Conservation (phyloP, 2,329 filamentous ascomycete genomes). For the Nemania sp. region DNA sequence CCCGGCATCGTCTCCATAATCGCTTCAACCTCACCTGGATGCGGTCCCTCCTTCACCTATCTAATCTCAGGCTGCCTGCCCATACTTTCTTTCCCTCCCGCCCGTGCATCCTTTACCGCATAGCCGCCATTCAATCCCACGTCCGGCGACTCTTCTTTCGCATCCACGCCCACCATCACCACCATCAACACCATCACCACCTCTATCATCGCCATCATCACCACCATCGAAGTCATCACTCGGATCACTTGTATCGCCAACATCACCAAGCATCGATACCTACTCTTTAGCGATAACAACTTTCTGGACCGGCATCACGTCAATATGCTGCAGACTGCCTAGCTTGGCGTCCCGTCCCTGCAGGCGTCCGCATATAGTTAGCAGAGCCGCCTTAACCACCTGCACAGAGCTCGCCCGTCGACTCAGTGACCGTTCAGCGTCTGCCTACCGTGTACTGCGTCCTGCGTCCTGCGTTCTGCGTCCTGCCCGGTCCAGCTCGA, state of each 20-base stretch:
- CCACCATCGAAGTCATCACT: background rate
- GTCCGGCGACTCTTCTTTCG: no score
- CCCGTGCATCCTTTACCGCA: background rate
- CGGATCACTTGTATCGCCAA: background rate
- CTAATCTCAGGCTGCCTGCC: background rate
- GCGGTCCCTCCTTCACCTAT: conserved; percentile 1
- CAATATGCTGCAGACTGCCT: conserved; percentile 35
- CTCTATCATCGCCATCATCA: background rate
- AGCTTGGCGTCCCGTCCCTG: conserved; percentile 34
- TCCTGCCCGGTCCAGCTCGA: conserved; percentile 7
- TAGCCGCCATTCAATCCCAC: background rate
- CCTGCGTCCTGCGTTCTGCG: no score
- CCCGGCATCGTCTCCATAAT: conserved; percentile 11
- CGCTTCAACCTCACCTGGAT: conserved; percentile 10
- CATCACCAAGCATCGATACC: background rate
- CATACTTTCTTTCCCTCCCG: background rate
- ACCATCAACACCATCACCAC: background rate
- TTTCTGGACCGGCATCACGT: conserved; percentile 15
- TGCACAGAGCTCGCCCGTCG: conserved; percentile 16
- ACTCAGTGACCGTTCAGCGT: conserved; percentile 3
- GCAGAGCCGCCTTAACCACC: conserved; percentile 36
- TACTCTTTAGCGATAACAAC: background rate
- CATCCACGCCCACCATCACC: background rate
- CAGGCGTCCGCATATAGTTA: conserved; percentile 39
- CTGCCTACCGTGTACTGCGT: conserved; percentile 27